Evolutionary conservation across 1,284 basidiomycete species (phyloP).

Genomic region (Apiotrichum akiyoshidainum): DNA sequence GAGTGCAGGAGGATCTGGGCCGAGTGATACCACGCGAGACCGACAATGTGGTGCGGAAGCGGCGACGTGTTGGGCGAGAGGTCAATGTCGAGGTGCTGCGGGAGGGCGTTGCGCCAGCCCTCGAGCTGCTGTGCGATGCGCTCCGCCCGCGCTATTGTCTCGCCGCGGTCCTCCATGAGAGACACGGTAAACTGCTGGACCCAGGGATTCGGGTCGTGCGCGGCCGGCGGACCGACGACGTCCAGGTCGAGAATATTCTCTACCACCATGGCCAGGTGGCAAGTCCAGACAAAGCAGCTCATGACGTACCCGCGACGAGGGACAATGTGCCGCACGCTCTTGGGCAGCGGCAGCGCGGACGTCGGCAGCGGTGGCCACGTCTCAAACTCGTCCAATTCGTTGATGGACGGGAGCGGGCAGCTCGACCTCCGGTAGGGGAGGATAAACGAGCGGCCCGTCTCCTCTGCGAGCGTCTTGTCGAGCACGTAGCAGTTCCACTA

Average conservation of each 20-base stretch:
- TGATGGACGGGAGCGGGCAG: slow-evolving; percentile 47
- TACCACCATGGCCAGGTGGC: slow-evolving; percentile 42
- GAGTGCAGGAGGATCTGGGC: slow-evolving; percentile 41
- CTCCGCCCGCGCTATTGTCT: slow-evolving; percentile 13
- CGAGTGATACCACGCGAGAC: slow-evolving; percentile 40
- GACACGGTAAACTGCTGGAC: slow-evolving; percentile 2
- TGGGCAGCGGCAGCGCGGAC: slow-evolving; percentile 23
- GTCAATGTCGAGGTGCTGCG: slow-evolving; percentile 29
- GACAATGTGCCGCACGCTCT: slow-evolving; percentile 26
- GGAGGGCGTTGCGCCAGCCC: slow-evolving; percentile 30
- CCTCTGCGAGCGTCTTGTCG: slow-evolving; percentile 51
- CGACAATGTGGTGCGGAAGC: slow-evolving; percentile 39
- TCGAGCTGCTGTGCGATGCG: slow-evolving; percentile 26
- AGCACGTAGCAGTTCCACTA: slow-evolving; percentile 52
- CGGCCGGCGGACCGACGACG: slow-evolving; percentile 20
- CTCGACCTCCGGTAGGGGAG: slow-evolving; percentile 48
- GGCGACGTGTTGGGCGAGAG: slow-evolving; percentile 24
- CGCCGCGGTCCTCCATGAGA: background rate
- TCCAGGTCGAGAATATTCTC: slow-evolving; percentile 45
- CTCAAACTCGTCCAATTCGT: slow-evolving; percentile 51
- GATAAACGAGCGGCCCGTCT: slow-evolving; percentile 51
- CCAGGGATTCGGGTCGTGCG: slow-evolving; percentile 5
- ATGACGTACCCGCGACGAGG: slow-evolving; percentile 36
- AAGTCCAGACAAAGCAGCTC: slow-evolving; percentile 44
- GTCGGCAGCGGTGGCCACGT: slow-evolving; percentile 44